Evolutionary conservation across 2,329 filamentous ascomycete genomes (phyloP).

Genomic region (Claviceps sp.): DNA sequence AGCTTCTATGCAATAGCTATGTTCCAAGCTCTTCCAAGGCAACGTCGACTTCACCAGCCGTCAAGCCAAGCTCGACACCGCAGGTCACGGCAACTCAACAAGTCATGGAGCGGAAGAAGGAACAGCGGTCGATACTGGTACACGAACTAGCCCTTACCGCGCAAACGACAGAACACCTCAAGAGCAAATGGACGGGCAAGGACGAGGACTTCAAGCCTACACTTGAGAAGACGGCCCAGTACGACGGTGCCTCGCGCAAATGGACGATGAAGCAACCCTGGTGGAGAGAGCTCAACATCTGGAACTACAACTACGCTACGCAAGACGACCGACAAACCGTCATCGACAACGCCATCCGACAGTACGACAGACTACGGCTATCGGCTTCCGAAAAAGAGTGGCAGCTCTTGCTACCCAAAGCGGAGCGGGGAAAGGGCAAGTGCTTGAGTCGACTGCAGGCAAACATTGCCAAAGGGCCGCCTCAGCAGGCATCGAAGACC

Average conservation of each 20-base stretch:
- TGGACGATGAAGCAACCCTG: conserved; percentile 43
- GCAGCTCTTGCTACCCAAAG: conserved; percentile 44
- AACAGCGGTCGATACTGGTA: conserved; percentile 38
- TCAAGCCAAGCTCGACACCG: conserved; percentile 38
- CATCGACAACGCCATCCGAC: conserved; percentile 46
- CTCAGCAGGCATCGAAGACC: conserved; percentile 33
- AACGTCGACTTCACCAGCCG: conserved; percentile 40
- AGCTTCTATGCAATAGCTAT: conserved; percentile 25
- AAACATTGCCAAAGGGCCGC: conserved; percentile 39
- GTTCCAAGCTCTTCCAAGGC: conserved; percentile 21
- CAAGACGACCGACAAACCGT: conserved; percentile 43
- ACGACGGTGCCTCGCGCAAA: conserved; percentile 32
- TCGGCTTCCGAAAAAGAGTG: conserved; percentile 43
- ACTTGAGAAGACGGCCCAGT: conserved; percentile 45
- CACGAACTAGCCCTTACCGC: conserved; percentile 47
- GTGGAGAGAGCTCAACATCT: conserved; percentile 53
- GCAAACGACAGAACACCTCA: conserved; percentile 34
- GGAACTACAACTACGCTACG: conserved; percentile 43
- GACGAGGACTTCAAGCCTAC: conserved; percentile 40
- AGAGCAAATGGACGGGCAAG: conserved; percentile 35
- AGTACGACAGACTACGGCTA: conserved; percentile 46
- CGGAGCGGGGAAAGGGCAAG: conserved; percentile 44
- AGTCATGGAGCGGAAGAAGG: conserved; percentile 38
- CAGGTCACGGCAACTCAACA: conserved; percentile 37
- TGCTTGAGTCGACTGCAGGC: conserved; percentile 49